These are phyloP conservation scores for Melampsora americana DNA, from an alignment of 1,284 basidiomycete species.

Conservation along the genomic window DNA sequence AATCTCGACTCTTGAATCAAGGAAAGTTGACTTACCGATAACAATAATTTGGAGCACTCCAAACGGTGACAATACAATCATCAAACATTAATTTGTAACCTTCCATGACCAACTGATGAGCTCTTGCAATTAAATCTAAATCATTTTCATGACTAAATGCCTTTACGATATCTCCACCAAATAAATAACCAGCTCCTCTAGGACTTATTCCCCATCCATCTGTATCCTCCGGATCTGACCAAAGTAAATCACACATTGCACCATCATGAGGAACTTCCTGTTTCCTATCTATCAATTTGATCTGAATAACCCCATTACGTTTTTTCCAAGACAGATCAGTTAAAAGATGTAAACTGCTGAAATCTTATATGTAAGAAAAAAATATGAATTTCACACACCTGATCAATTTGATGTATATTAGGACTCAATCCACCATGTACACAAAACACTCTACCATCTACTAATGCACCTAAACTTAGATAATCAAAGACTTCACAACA, in stretches of 20 bases:
- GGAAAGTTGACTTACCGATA: constrained; percentile 66
- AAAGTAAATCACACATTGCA: constrained; percentile 95
- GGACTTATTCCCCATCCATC: constrained; percentile 94
- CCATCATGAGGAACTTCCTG: constrained; percentile 99
- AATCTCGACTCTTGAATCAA: background rate
- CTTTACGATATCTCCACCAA: constrained; percentile 87
- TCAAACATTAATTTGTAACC: constrained; percentile 99
- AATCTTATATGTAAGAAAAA: background rate
- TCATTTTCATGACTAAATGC: constrained; percentile 84
- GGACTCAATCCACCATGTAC: constrained; percentile 84
- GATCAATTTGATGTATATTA: constrained; percentile 47
- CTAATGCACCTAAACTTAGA: constrained; percentile 85
- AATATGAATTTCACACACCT: constrained; percentile 38
- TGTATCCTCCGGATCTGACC: constrained; percentile 98
- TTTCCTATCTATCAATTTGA: constrained; percentile 89
- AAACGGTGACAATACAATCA: constrained; percentile 90
- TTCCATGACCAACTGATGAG: constrained; percentile 97
- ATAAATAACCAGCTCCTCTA: constrained; percentile 89
- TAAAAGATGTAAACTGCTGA: constrained; percentile 40
- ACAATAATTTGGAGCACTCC: constrained; percentile 98
- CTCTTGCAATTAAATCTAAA: constrained; percentile 90
- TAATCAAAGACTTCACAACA: constrained; percentile 99
- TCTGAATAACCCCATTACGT: constrained; percentile 59
- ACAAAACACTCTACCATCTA: constrained; percentile 89
- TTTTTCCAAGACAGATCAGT: constrained; percentile 17